Evolutionary conservation across 164 flowering plant genomes (phyloP), one percentile per base, ranked within the genome.

Genomic region (Sedum album): DNA sequence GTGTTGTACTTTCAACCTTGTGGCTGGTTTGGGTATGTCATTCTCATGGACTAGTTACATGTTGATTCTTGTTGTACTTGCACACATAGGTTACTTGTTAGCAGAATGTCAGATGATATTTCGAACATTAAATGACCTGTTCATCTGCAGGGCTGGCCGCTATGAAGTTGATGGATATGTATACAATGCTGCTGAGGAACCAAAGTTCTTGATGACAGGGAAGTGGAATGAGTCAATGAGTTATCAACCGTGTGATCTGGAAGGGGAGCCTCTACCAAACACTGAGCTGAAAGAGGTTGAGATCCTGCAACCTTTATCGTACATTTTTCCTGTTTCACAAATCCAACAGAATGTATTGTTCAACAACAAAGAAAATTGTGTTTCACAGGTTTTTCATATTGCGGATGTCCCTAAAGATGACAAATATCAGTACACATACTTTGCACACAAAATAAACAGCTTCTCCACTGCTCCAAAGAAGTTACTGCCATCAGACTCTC

Each of bases 131-230:
- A 2, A 15, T 31, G 31, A 65, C 28, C 31, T 73, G 31, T 75
- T 68, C 66, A 30, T 48, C 71, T 77, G 62, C 86, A 87, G 96
- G 46, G 78, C 93, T 78, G 85, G 85, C 74, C 86, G 96, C n/a
- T 89, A 83, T 80, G 96, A 89, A 75, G 86, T 89, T 55, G 96
- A 89, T 83, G 96, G 96, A 60, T 89, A 89, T 79, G 86, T 86
- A 1, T 89, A 89, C 70, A 82, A 86, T 78, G 77, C 90, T 60
- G 74, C 73, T 15, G 96, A 89, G 70, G 90, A 89, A 62, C 96
- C 96, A n/a, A 81, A 89, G 72, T 81, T 87, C 62, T 78, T 89
- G 81, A 89, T 89, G 86, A 89, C 88, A 36, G 46, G 46, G 14
- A 41, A 41, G 11, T 41, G 46, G 46, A 41, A 41, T 15, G 46